Conservation (phyloP, 2,329 filamentous ascomycete species). For the Dactylellina cionopaga region DNA sequence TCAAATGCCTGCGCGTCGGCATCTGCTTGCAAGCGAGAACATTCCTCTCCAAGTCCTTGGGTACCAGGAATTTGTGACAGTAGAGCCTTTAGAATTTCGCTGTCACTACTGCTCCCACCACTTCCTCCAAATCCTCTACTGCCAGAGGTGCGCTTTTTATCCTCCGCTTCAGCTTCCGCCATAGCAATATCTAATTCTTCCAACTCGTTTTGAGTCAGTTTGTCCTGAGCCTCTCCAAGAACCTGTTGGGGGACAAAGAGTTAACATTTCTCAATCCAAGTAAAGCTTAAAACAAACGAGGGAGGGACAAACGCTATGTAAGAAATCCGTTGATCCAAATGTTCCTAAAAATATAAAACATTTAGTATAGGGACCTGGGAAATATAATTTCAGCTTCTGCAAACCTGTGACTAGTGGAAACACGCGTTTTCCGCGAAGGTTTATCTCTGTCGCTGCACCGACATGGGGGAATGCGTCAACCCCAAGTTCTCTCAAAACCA, state of each 20-base stretch:
- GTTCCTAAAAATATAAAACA: conserved; percentile 65
- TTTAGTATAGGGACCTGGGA: not conserved
- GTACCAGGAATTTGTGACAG: conserved; percentile 79
- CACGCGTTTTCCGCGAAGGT: conserved; percentile 72
- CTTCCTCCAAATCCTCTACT: conserved; percentile 37
- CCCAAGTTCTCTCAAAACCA: conserved; percentile 78
- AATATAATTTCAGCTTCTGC: not conserved
- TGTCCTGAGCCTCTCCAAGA: conserved; percentile 78
- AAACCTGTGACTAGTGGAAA: conserved; percentile 77
- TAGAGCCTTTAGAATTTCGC: conserved; percentile 79
- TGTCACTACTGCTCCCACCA: conserved; percentile 58
- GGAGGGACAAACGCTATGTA: conserved; percentile 70
- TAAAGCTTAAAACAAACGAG: not conserved
- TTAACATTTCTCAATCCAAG: not conserved
- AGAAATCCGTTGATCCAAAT: conserved; percentile 84
- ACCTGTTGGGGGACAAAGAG: conserved; percentile 4
- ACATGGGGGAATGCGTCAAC: conserved; percentile 77
- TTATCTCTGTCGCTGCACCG: conserved; percentile 73
- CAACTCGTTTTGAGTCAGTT: conserved; percentile 85
- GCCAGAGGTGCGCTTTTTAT: conserved; percentile 57
- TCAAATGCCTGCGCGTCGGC: conserved; percentile 79
- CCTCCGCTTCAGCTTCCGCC: conserved; percentile 71
- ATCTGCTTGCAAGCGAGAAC: conserved; percentile 79
- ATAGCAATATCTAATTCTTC: conserved; percentile 81
- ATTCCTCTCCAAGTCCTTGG: conserved; percentile 78